phyloP scores from a whole-genome alignment of 176 grass and related monocot genomes.

The Rhynchospora breviuscula region DNA sequence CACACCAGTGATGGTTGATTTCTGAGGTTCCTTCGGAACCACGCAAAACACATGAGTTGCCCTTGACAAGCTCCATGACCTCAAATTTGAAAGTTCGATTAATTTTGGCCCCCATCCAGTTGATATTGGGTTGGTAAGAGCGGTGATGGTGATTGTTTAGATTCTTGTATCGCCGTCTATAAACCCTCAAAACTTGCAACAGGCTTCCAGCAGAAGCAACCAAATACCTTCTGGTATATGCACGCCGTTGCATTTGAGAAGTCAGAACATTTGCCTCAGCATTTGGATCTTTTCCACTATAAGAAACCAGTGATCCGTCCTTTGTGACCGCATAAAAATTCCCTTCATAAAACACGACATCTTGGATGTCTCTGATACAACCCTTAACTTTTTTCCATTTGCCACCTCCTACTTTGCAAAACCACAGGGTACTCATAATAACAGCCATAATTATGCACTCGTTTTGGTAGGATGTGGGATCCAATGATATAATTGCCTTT shows the following conservation, averaged over 20 bases:
- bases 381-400: conserved; percentile 18
- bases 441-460: conserved; percentile 13
- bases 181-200: conserved; percentile 21
- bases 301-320: not conserved
- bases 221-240: conserved; percentile 11
- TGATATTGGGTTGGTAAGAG: not conserved
- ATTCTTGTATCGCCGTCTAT: not conserved
- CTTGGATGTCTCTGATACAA: not conserved
- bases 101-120: not conserved
- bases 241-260: not conserved
- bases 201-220: conserved; percentile 17
- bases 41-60: not conserved
- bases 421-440: conserved; percentile 2
- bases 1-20: not conserved
- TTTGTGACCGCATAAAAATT: conserved; percentile 14
- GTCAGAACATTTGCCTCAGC: not conserved
- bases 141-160: not conserved
- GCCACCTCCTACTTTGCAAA: conserved; percentile 20
- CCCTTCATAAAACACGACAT: conserved; percentile 7
- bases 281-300: conserved; percentile 18
- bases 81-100: conserved; percentile 19
- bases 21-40: not conserved
- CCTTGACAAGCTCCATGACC: not conserved
- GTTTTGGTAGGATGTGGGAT: not conserved
- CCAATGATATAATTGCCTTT: not conserved